These are phyloP conservation scores for Rheum nobile DNA, from an alignment of 148 eudicot species.

Conservation along the genomic window DNA sequence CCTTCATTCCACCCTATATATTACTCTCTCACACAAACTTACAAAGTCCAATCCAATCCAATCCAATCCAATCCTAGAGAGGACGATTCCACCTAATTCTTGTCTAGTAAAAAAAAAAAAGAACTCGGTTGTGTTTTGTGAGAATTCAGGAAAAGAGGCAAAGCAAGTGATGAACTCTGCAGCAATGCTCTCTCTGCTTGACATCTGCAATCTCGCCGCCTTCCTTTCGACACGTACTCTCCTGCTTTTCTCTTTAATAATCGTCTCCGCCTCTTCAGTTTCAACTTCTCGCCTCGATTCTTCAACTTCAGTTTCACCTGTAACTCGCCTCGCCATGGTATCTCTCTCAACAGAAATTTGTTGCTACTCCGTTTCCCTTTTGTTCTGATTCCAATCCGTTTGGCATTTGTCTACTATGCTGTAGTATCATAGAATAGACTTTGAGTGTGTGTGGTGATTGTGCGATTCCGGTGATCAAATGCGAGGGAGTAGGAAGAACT, in stretches of 20 bases:
- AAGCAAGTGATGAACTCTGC: neutral
- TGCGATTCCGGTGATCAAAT: neutral
- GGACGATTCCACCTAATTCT: no score
- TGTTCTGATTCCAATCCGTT: no score
- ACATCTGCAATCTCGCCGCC: slow-evolving; percentile 2
- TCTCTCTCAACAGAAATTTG: neutral
- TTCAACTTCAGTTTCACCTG: neutral
- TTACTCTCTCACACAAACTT: no score
- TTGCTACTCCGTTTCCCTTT: neutral
- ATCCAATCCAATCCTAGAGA: no score
- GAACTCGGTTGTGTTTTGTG: no score
- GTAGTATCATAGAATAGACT: neutral
- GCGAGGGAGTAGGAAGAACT: neutral
- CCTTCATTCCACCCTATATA: no score
- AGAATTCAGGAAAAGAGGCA: no score
- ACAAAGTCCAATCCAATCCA: no score
- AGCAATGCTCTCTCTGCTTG: neutral
- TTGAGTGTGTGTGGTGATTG: neutral
- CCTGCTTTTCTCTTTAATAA: neutral
- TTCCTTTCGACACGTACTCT: neutral
- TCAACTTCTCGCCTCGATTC: neutral
- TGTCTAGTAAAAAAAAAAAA: no score
- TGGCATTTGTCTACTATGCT: neutral
- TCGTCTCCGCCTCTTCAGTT: neutral
- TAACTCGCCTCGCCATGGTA: neutral